Percentiles rank a stretch among this genome's conserved stretches.
Evolutionary conservation across 805 yeast species (phyloP).

Genomic region (Helenozyma rhizophorensis): DNA sequence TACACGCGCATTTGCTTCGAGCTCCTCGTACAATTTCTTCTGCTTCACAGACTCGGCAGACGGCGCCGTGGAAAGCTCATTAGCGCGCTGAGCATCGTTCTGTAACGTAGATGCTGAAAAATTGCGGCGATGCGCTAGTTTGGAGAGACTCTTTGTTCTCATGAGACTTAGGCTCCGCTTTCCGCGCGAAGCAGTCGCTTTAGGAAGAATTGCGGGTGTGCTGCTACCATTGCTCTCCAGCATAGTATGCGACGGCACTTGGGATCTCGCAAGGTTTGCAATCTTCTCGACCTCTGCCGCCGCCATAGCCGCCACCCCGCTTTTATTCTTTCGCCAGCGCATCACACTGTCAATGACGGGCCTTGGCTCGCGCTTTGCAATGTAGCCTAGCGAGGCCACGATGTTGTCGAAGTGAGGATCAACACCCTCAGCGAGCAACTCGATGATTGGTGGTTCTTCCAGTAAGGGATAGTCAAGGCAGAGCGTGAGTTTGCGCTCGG

Average conservation of each 20-base stretch:
- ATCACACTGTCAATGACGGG: conserved; percentile 96
- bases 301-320: conserved; percentile 66
- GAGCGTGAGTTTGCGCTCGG: conserved; percentile 78
- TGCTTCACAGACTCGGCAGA: conserved; percentile 8
- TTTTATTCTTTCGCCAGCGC: conserved; percentile 96
- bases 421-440: conserved; percentile 75
- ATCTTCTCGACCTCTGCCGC: conserved; percentile 37
- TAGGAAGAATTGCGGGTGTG: neutral
- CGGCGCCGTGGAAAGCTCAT: too few relatives aligned
- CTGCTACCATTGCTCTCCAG: neutral
- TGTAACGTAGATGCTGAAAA: conserved; percentile 41
- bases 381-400: conserved; percentile 80
- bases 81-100: neutral
- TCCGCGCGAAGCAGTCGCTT: conserved; percentile 14
- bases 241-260: too few relatives aligned
- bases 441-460: conserved; percentile 70
- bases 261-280: conserved; percentile 21
- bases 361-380: conserved; percentile 85
- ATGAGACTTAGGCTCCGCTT: conserved; percentile 38
- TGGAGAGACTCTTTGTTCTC: conserved; percentile 36
- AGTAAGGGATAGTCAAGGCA: conserved; percentile 64
- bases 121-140: conserved; percentile 44
- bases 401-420: conserved; percentile 86
- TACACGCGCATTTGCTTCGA: conserved; percentile 43
- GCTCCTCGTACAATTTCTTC: conserved; percentile 28